Evolutionary conservation across 257 asterid species (phyloP), one percentile per base, ranked within the genome.

Genomic region (Solanum pinnatisectum): DNA sequence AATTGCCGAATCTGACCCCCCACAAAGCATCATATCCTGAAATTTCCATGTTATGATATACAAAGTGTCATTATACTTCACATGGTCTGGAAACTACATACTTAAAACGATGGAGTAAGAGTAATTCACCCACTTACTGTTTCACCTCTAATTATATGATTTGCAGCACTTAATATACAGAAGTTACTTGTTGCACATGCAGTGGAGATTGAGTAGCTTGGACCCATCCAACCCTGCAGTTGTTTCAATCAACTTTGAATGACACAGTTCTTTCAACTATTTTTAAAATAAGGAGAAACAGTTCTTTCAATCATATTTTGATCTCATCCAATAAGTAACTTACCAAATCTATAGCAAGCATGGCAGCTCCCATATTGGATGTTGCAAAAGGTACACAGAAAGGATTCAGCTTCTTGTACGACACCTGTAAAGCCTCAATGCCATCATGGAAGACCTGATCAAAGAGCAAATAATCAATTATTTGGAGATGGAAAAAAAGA

Each of bases 181-280:
- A 91, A 91, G 87, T 92, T 92, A 90, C 94, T 90, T 49, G 94
- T 92, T 1, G 94, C 93, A 82, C 94, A 92, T 49, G 94, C 94
- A 8, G 94, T 92, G n/a, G 94, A 92, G 68, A 92, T 90, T 40
- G 94, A 90, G 87, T 92, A 92, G 84, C 87, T 91, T 20, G 94
- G 94, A 30, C 94, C 93, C 94, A 90, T 92, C 94, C 94, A 92
- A 20, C 94, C 94, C 93, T 92, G 92, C 73, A 67, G 74, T 60
- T 84, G 65, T 39, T 77, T 39, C 33, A 37, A 39, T 39, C 35
- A 77, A 13, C 84, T 40, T 39, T 37, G 84, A n/a, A n/a, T 77
- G 16, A 72, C 18, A 71, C 42, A 33, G 76, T 30, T 68, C 76
- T 13, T 68, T 68, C 76, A 27, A 68, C 37, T 16, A 68, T 68